A percentile compares a stretch with the other conserved stretches of the same genome.
Conservation (phyloP, 2,329 filamentous ascomycete species). For the Cladosporium sp. region DNA sequence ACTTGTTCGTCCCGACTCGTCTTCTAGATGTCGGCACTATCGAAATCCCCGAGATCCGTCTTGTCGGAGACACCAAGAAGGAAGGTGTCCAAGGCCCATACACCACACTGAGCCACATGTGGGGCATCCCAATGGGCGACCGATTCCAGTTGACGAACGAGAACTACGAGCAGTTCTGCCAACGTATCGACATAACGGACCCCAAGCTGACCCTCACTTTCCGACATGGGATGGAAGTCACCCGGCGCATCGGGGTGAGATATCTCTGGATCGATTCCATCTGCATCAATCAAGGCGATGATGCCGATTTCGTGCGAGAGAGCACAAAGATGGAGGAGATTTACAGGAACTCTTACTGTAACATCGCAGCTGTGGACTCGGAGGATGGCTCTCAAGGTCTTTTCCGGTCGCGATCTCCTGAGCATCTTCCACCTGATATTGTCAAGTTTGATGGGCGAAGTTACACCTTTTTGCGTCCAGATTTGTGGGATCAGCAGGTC, state of each 20-base stretch:
- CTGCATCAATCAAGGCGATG: conserved; percentile 24
- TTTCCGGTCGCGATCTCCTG: not conserved
- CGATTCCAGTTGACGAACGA: not conserved
- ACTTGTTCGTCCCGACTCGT: not conserved
- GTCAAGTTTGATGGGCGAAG: not conserved
- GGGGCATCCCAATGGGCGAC: conserved; percentile 1
- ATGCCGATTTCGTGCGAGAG: conserved; percentile 23
- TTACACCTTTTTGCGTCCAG: not conserved
- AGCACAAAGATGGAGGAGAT: conserved; percentile 15
- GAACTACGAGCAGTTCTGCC: conserved; percentile 6
- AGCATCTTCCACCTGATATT: not conserved
- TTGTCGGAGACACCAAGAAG: not conserved
- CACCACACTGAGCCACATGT: not conserved
- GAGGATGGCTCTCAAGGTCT: conserved; percentile 17
- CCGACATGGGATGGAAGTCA: conserved; percentile 14
- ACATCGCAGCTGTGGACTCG: conserved; percentile 16
- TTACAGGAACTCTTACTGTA: conserved; percentile 1
- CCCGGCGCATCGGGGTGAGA: not conserved
- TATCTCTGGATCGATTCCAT: conserved; percentile 27
- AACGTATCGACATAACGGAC: not conserved
- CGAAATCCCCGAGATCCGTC: not conserved
- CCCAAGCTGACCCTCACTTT: conserved; percentile 1
- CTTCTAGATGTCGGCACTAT: not conserved
- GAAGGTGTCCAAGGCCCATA: not conserved
- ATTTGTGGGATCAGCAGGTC: conserved; percentile 14